Conservation (phyloP, 257 asterid genomes). For the Plectranthus barbatus region DNA sequence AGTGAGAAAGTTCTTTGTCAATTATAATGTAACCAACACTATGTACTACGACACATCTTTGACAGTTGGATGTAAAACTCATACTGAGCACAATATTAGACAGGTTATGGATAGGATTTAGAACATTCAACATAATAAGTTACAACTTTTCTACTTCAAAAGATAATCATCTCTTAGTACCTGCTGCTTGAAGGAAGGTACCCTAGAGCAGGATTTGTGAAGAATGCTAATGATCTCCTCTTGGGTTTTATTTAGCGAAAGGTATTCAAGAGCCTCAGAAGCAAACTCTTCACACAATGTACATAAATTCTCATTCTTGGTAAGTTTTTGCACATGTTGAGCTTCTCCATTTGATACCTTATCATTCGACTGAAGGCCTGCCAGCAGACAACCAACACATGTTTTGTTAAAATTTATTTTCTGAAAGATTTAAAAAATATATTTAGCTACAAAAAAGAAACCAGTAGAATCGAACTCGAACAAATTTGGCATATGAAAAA, state of each 20-base stretch:
- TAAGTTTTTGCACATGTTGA: conserved; percentile 28
- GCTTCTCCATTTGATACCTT: conserved; percentile 27
- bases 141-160: neutral
- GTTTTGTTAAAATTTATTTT: neutral
- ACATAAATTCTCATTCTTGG: conserved; percentile 42
- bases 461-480: neutral
- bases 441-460: neutral
- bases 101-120: neutral
- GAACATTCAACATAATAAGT: neutral
- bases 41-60: neutral
- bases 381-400: conserved; percentile 16
- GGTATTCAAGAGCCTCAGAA: conserved; percentile 56
- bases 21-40: neutral
- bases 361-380: conserved; percentile 36
- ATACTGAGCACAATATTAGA: neutral
- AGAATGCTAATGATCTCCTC: conserved; percentile 51
- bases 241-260: conserved; percentile 60
- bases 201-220: conserved; percentile 66
- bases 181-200: conserved; percentile 64
- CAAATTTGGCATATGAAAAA: neutral
- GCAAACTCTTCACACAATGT: conserved; percentile 61
- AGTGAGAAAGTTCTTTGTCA: neutral
- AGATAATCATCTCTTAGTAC: conserved; percentile 21
- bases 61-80: neutral
- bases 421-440: neutral